Evolutionary conservation across 805 yeast species (phyloP), one percentile per base, ranked within the genome.

Genomic region (Cyberlindnera mycetangii): DNA sequence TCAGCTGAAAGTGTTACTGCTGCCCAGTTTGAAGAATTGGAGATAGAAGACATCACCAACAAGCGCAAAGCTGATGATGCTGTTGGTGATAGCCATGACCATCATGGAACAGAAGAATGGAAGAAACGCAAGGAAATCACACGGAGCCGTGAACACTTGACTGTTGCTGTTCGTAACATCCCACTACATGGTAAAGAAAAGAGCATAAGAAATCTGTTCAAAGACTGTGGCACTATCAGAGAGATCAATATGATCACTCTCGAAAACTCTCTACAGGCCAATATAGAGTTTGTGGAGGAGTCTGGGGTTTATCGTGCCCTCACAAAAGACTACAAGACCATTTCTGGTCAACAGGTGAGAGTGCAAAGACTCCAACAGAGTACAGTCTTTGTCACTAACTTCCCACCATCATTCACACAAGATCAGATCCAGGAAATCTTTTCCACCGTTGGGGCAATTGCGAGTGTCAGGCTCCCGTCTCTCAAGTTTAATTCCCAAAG

Each of bases 301-400:
- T 62, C 64, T 8, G 79, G 70, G 25, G 72, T 81, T 1, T 61
- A 79, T 2, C 62, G 82, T 3, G 86, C 89, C 0, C 61, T 83
- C 36, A 81, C 90, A 0, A 80, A 75, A 50, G 76, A 79, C 25
- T 69, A 63, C 46, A 83, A 83, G 54, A 56, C 47, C 9, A 45
- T 83, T 0, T 69, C 68, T 0, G 75, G 69, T 0, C 42, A 55
- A 1, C 70, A 67, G 31, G 65, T 87, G 0, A 39, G 54, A 4
- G 84, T 87, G 0, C 59, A 58, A 4, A 62, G 74, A 28, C 61
- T 78, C 3, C 56, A 64, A 17, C 67, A 74, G 12, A 67, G 76
- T 30, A 83, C 89, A 0, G 46, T 87, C 1, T 88, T 88, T 83
- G 79, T 82, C 2, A 76, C 90, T 0, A 87, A 87, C 55, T 86